Evolutionary conservation across 78 protist genomes (phyloP), one percentile per base, ranked within the genome.

Genomic region (Anaeramoeba ignava): DNA sequence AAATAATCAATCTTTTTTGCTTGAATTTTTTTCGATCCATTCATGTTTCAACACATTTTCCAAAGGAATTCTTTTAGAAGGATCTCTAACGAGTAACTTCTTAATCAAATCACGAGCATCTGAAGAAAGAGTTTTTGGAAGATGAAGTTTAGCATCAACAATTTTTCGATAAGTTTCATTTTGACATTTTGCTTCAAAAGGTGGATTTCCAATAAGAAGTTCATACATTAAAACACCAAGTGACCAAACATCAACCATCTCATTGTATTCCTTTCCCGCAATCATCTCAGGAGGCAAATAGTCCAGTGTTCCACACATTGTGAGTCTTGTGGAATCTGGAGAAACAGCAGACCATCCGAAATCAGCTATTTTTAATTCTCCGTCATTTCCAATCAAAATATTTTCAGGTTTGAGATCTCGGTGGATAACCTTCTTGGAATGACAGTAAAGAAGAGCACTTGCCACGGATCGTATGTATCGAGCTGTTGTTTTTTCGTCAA

Each of bases 341-440:
- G 96, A 91, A 82, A 91, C 95, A 33, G 93, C 96, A 0, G 94
- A 84, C 98, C 98, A 97, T 37, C 99, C 99, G 42, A 97, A 97
- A 83, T 97, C 99, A 0, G 97, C 98, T 38, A 97, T 87, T 88
- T 96, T 96, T 34, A 97, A 80, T 33, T 93, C 91, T 2, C 92
- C 96, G 33, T 88, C 2, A 2, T 23, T 2, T 2, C 86, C 81
- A 84, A 84, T 33, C 8, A 84, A 2, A 3, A 84, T 84, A 33
- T 54, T 54, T 17, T 54, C 73, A 27, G 73, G 73, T 89, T 97
- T 97, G 85, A 97, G 93, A 89, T 97, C 99, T 0, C 99, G 86
- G 87, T 97, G 99, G 33, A 97, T 94, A 12, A 96, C 97, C 36
- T 88, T 82, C 41, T 89, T 87, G 17, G 82, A 81, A 82, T 96